phyloP scores from a whole-genome alignment of 106 monocot species.

The Phalaenopsis aphrodite region DNA sequence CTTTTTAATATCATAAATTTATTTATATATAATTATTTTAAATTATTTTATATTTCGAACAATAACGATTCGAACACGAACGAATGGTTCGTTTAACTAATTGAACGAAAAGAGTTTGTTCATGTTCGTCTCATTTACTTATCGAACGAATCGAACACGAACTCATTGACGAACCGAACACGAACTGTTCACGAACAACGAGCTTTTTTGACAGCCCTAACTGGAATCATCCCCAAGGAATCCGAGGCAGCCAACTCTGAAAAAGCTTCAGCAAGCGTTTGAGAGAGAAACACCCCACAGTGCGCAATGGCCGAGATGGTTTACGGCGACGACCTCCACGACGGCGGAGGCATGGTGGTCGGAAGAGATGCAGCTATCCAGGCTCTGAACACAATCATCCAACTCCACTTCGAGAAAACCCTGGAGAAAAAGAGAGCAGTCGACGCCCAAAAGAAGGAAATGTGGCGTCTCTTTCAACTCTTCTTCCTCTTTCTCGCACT shows the following conservation, averaged over 20 bases:
- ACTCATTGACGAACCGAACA: too few species aligned
- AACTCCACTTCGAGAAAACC: conserved; percentile 98
- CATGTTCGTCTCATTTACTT: too few species aligned
- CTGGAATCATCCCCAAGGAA: too few species aligned
- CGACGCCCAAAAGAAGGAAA: conserved; percentile 83
- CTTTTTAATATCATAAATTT: too few species aligned
- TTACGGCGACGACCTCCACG: conserved; percentile 14
- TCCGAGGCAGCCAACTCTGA: neutral
- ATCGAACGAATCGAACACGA: too few species aligned
- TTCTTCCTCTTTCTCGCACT: conserved; percentile 89
- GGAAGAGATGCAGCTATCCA: conserved; percentile 53
- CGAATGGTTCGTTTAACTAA: too few species aligned
- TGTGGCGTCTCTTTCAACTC: conserved; percentile 67
- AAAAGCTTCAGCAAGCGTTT: neutral
- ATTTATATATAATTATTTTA: too few species aligned
- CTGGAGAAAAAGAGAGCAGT: conserved; percentile 85
- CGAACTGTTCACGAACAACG: too few species aligned
- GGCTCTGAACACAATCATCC: conserved; percentile 77
- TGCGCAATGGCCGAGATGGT: conserved; percentile 22
- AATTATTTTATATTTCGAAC: too few species aligned
- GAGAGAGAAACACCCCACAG: conserved; percentile 4
- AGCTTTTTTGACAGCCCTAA: too few species aligned
- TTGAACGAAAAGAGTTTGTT: too few species aligned
- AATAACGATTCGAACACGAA: too few species aligned
- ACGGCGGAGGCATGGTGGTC: conserved; percentile 17